phyloP scores from a whole-genome alignment of 2,329 filamentous ascomycete genomes.

The Cryphonectria parasitica region DNA sequence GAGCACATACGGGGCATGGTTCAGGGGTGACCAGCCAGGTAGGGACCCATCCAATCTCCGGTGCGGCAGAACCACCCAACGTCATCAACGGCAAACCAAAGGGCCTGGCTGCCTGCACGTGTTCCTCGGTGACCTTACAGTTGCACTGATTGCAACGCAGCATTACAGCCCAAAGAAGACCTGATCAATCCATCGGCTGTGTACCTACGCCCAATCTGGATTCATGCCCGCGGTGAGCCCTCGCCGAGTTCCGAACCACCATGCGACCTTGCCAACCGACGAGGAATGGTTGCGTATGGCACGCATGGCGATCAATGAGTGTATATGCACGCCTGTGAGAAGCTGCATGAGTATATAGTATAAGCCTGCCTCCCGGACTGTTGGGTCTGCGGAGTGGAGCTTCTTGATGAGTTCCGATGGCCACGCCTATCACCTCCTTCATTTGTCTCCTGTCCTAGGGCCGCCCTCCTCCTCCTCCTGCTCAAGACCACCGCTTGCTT shows the following conservation, averaged over 20 bases:
- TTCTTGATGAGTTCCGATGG: neutral
- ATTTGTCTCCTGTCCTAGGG: neutral
- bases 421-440: constrained; percentile 9
- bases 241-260: constrained; percentile 23
- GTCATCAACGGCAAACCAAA: constrained; percentile 23
- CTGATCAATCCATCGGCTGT: constrained; percentile 17
- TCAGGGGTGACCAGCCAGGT: neutral
- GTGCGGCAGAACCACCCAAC: neutral
- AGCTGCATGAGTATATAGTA: constrained; percentile 13
- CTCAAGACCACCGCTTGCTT: neutral
- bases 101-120: constrained; percentile 22
- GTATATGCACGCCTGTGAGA: constrained; percentile 2
- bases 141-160: constrained; percentile 15
- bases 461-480: neutral
- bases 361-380: constrained; percentile 8
- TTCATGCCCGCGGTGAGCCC: constrained; percentile 17
- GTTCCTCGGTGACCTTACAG: constrained; percentile 3
- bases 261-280: constrained; percentile 8
- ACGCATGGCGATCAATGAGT: constrained; percentile 2
- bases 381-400: neutral
- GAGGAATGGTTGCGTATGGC: neutral
- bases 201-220: constrained; percentile 22
- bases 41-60: constrained; percentile 13
- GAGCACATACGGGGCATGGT: constrained; percentile 7
- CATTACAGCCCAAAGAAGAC: constrained; percentile 1